Percentiles rank a stretch among this genome's conserved stretches.
Evolutionary conservation across 306 rosid species (phyloP).

Genomic region (Phaseolus lunatus): DNA sequence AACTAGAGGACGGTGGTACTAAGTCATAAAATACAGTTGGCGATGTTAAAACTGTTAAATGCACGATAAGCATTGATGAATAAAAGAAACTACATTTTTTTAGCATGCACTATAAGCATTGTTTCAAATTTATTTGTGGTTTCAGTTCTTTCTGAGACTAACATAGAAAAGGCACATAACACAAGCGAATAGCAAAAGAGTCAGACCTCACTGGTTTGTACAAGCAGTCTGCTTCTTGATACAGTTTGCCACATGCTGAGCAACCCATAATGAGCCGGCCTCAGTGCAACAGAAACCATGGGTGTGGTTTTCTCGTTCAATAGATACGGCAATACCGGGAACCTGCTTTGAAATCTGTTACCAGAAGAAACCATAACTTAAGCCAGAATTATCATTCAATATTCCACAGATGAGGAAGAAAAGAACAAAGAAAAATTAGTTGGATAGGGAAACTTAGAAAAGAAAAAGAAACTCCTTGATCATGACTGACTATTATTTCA

Average conservation of each 20-base stretch:
- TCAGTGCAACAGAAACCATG: slow-evolving; percentile 83
- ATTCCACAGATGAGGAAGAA: slow-evolving; percentile 20
- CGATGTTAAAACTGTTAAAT: slow-evolving; percentile 4
- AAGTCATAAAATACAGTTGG: slow-evolving; percentile 22
- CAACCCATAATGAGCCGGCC: slow-evolving; percentile 87
- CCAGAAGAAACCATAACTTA: slow-evolving; percentile 39
- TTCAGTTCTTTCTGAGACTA: slow-evolving; percentile 30
- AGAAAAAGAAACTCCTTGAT: slow-evolving; percentile 12
- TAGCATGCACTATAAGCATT: not conserved
- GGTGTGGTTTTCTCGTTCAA: slow-evolving; percentile 76
- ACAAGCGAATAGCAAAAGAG: slow-evolving; percentile 40
- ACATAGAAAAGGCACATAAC: slow-evolving; percentile 27
- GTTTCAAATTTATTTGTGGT: slow-evolving; percentile 10
- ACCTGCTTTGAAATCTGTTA: slow-evolving; percentile 76
- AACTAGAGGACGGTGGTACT: slow-evolving; percentile 2
- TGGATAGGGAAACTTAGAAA: slow-evolving; percentile 19
- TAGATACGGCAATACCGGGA: slow-evolving; percentile 62
- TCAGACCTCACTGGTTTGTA: slow-evolving; percentile 47
- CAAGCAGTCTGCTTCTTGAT: slow-evolving; percentile 57
- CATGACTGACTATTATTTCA: slow-evolving; percentile 31
- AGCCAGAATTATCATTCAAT: slow-evolving; percentile 27
- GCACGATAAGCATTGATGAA: slow-evolving; percentile 1
- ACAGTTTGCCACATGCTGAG: slow-evolving; percentile 73
- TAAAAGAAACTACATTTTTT: not conserved
- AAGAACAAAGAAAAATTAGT: slow-evolving; percentile 14